phyloP scores from a whole-genome alignment of 169 alveolate species.

The Cryptosporidium andersoni region DNA sequence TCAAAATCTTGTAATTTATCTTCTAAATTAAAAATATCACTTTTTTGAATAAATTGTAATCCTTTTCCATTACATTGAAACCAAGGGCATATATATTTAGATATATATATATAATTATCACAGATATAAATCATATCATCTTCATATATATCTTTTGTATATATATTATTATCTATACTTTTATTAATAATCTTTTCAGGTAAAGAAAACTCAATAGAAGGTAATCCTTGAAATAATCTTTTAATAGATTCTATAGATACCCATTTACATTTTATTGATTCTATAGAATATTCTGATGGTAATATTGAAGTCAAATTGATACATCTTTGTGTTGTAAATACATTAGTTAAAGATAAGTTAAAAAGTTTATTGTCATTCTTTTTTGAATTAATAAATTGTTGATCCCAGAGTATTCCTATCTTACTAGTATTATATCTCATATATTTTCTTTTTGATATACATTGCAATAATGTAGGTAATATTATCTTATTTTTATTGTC shows the following conservation, averaged over 20 bases:
- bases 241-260: slow-evolving; percentile 4
- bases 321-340: slow-evolving; percentile 52
- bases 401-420: slow-evolving; percentile 51
- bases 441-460: slow-evolving; percentile 15
- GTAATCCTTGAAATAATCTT: slow-evolving; percentile 58
- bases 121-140: slow-evolving; percentile 1
- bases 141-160: slow-evolving; percentile 7
- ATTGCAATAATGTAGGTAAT: slow-evolving; percentile 10
- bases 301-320: slow-evolving; percentile 5
- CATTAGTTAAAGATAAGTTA: slow-evolving; percentile 36
- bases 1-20: background rate
- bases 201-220: slow-evolving; percentile 22
- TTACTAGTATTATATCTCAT: slow-evolving; percentile 12
- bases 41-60: background rate
- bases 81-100: slow-evolving; percentile 45
- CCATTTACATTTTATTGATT: background rate
- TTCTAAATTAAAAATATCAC: background rate
- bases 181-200: slow-evolving; percentile 1
- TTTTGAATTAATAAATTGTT: slow-evolving; percentile 28
- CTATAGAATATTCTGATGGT: background rate
- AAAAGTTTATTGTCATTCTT: slow-evolving; percentile 11
- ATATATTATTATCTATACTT: background rate
- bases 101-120: background rate
- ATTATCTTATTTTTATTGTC: background rate
- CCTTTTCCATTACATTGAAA: slow-evolving; percentile 38